These are phyloP conservation scores for Rosa lucieae DNA, from an alignment of 306 rosid species.

Conservation along the genomic window DNA sequence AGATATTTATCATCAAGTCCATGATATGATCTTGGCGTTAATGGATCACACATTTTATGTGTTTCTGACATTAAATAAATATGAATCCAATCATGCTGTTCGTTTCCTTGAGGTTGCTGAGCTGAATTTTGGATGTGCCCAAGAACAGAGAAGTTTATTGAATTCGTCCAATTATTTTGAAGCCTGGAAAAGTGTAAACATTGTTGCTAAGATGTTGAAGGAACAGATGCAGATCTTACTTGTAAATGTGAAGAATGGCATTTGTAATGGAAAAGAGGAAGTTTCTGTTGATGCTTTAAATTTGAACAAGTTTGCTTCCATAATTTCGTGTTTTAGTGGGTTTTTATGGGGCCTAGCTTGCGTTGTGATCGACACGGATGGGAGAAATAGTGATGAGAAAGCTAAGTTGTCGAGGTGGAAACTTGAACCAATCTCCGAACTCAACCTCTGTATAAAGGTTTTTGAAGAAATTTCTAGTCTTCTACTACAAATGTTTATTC, in stretches of 20 bases:
- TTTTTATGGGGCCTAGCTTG: conserved; percentile 71
- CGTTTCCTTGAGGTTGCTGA: conserved; percentile 35
- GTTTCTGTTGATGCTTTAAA: conserved; percentile 28
- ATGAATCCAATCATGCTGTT: conserved; percentile 43
- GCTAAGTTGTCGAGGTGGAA: conserved; percentile 40
- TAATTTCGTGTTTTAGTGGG: conserved; percentile 68
- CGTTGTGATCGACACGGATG: conserved; percentile 37
- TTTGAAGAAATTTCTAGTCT: conserved; percentile 42
- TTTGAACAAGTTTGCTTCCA: conserved; percentile 54
- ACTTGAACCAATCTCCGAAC: conserved; percentile 39
- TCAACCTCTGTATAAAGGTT: conserved; percentile 47
- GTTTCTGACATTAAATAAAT: conserved; percentile 58
- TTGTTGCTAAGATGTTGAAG: conserved; percentile 52
- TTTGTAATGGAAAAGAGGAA: conserved; percentile 35
- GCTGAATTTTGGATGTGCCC: conserved; percentile 27
- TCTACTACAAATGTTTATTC: conserved; percentile 47
- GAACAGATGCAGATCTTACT: conserved; percentile 49
- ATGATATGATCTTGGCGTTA: conserved; percentile 53
- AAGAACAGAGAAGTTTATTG: conserved; percentile 42
- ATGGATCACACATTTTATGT: conserved; percentile 74
- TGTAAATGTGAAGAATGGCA: conserved; percentile 37
- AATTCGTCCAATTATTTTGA: conserved; percentile 38
- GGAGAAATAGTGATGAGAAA: conserved; percentile 30
- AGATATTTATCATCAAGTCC: conserved; percentile 32
- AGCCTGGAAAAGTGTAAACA: conserved; percentile 49